These are phyloP conservation scores for Gossypium davidsonii DNA, from an alignment of 441 rosid genomes.

Conservation along the genomic window DNA sequence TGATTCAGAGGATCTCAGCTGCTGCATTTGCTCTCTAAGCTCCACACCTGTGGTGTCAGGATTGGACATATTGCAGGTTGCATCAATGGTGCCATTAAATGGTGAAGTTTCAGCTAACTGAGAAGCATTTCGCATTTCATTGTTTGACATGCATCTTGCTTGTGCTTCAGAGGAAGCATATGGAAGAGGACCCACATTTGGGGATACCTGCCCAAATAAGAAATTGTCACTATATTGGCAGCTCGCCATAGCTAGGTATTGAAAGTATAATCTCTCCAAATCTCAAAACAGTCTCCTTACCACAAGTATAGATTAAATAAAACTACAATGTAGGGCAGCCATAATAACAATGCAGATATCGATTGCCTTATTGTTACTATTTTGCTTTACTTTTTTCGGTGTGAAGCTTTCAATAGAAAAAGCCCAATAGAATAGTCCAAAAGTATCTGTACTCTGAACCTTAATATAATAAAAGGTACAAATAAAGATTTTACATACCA, in stretches of 20 bases:
- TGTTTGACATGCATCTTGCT: conserved; percentile 25
- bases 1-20: conserved; percentile 9
- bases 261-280: not conserved
- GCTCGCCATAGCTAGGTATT: not conserved
- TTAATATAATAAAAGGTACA: not conserved
- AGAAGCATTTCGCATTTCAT: conserved; percentile 25
- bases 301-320: not conserved
- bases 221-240: not conserved
- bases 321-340: not conserved
- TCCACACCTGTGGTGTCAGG: conserved; percentile 17
- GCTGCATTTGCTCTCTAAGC: conserved; percentile 8
- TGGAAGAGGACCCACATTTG: conserved; percentile 25
- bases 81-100: conserved; percentile 14
- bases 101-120: conserved; percentile 27
- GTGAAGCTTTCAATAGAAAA: not conserved
- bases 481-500: conserved; percentile 19
- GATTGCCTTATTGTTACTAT: not conserved
- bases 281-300: not conserved
- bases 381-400: not conserved
- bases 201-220: conserved; percentile 30
- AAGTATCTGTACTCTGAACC: not conserved
- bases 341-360: not conserved
- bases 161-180: conserved; percentile 24
- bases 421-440: not conserved
- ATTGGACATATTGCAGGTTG: conserved; percentile 21